A percentile compares a stretch with the other conserved stretches of the same genome.
These are phyloP conservation scores for Mycena polygramma DNA, from an alignment of 768 basidiomycete species.

Conservation along the genomic window DNA sequence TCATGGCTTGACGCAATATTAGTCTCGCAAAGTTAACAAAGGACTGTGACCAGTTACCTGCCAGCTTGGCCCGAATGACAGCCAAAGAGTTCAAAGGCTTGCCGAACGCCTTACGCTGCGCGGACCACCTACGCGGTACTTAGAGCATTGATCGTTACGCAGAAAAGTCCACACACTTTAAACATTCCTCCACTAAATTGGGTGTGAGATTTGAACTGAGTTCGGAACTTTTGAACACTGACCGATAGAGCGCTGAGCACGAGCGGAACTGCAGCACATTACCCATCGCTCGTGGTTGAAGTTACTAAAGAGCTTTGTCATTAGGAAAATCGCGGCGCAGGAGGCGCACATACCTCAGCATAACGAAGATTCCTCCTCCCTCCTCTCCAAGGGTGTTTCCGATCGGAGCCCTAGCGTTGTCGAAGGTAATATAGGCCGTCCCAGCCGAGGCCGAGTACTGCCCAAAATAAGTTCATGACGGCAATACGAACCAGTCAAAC, in stretches of 20 bases:
- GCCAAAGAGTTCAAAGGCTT: slow-evolving; percentile 87
- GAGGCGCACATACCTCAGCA: slow-evolving; percentile 51
- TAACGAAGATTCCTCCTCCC: slow-evolving; percentile 75
- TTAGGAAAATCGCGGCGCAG: too few relatives aligned
- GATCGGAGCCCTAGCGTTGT: slow-evolving; percentile 74
- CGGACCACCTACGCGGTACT: slow-evolving; percentile 72
- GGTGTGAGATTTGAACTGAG: neutral
- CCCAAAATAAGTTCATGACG: neutral
- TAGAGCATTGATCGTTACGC: neutral
- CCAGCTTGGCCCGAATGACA: slow-evolving; percentile 90
- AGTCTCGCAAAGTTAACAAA: neutral
- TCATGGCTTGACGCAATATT: slow-evolving; percentile 67
- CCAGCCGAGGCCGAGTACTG: slow-evolving; percentile 72
- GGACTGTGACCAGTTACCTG: slow-evolving; percentile 43
- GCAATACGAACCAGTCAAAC: slow-evolving; percentile 53
- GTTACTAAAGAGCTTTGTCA: slow-evolving; percentile 61
- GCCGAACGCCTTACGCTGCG: slow-evolving; percentile 92
- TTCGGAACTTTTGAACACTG: neutral
- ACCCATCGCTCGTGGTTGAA: slow-evolving; percentile 94
- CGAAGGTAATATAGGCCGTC: slow-evolving; percentile 69
- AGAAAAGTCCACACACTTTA: slow-evolving; percentile 66
- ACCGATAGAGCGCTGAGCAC: slow-evolving; percentile 66
- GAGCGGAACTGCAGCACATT: slow-evolving; percentile 83
- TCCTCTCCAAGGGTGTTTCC: slow-evolving; percentile 77
- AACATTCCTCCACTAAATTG: slow-evolving; percentile 77